Base-by-base conservation (phyloP, 805 yeast species). In the Vanderwaltozyma verrucispora region DNA sequence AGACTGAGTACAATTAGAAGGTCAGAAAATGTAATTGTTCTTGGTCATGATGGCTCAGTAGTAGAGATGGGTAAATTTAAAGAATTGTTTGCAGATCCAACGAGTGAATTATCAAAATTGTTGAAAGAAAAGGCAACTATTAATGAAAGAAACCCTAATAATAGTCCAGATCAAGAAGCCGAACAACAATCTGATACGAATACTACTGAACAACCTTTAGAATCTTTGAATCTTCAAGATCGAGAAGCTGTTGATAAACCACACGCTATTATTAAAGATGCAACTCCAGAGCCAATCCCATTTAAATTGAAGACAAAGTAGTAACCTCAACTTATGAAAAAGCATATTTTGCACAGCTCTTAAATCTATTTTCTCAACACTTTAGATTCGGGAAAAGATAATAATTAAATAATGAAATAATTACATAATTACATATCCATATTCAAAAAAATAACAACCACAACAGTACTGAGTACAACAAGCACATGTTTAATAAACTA, bases 1-100 rank as follows among this genome's bases (percentile, higher is more conserved):
- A 71, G 97, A 48, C 65, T 88, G 41, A 81, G 95, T 16, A 92
- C 98, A 0, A 92, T 92, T 40, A 75, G 79, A 47, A 76, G 88
- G 61, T 82, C 95, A 39, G 87, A 85, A 43, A 69, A 81, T 44
- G 77, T 89, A 12, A 76, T 92, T 45, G 97, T 92, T 4, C 65
- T 92, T 27, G 88, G 85, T 32, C 67, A 74, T 36, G 81, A 85
- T 30, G 94, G 95, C 13, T 73, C 72, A 35, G 92, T 86, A 32
- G 86, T 78, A 6, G 95, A 84, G 58, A 71, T 71, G 38, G 94
- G 92, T 24, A 56, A 63, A 16, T 85, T 80, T 49, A 64, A 64
- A 26, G 75, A 71, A 17, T 64, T 85, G 39, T 74, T 70, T 42
- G 61, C 65, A 18, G 61, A 80, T 39, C 55, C 61, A 21, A 48